phyloP scores from a whole-genome alignment of 2,329 filamentous ascomycete genomes.

The Truncatella angustata region DNA sequence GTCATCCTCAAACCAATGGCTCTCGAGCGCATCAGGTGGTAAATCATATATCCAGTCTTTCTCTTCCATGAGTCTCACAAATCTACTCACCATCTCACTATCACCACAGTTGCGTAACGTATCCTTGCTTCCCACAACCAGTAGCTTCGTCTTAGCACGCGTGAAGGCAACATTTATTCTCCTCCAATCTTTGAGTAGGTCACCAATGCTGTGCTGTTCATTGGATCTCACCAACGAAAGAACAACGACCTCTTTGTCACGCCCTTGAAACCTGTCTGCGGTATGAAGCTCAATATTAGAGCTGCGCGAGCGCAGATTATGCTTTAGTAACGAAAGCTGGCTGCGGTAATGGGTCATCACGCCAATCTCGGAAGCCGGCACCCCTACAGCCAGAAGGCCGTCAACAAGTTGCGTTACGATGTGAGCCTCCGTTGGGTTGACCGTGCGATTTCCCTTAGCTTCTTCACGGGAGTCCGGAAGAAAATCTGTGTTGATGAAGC shows the following conservation, averaged over 20 bases:
- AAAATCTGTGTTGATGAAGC: conserved; percentile 86
- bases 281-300: conserved; percentile 87
- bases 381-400: conserved; percentile 70
- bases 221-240: conserved; percentile 88
- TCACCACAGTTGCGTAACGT: conserved; percentile 73
- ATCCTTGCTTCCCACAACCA: conserved; percentile 78
- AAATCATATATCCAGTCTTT: conserved; percentile 80
- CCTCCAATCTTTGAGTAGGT: conserved; percentile 86
- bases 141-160: conserved; percentile 83
- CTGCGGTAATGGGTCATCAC: conserved; percentile 97
- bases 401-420: conserved; percentile 80
- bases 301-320: conserved; percentile 59
- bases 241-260: conserved; percentile 91
- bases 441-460: conserved; percentile 78
- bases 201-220: conserved; percentile 77
- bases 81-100: conserved; percentile 73
- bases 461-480: conserved; percentile 68
- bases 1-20: conserved; percentile 65
- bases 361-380: conserved; percentile 75
- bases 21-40: conserved; percentile 59
- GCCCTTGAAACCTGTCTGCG: conserved; percentile 92
- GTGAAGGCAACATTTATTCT: conserved; percentile 96
- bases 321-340: conserved; percentile 80
- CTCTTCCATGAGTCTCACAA: conserved; percentile 74
- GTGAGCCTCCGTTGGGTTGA: conserved; percentile 80